Base-by-base conservation (phyloP, 1,284 basidiomycete species). In the Cutaneotrichosporon mucoides region DNA sequence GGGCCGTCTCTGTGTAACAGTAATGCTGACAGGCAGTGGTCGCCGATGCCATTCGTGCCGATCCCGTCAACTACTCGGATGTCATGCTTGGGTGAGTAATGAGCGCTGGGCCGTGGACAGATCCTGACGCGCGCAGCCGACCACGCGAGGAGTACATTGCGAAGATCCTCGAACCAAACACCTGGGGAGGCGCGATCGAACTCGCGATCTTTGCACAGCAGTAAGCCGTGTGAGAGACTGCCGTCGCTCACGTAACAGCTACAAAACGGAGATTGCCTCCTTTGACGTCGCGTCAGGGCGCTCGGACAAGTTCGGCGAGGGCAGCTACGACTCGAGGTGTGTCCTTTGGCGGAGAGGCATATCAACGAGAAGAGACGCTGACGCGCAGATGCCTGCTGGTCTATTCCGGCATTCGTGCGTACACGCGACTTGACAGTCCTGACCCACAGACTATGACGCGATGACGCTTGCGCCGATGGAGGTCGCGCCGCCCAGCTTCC, bases 141-240 rank as follows among this genome's bases (percentile, higher is more conserved):
- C 79, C 88, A 4, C 84, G 86, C 6, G 82, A 86, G 12, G 82
- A 85, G 50, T 97, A 97, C 74, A 88, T 92, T 65, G 68, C 81
- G 5, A 88, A 87, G 5, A 96, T 97, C 61, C 80, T 86, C 46
- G 87, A 87, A 51, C 85, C 89, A 1, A 79, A 84, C 1, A 85
- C 88, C 0, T 97, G 93, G 93, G 93, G 93, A 46, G 94, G 93
- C 12, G 93, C 93, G 2, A 95, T 96, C 70, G 90, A 93, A 71
- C 84, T 94, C 11, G 80, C 86, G 3, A 86, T 95, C 65, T 86
- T 96, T 60, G 86, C 92, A 1, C 79, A 84, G 10, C 85, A 92
- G 75, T 75, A 42, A 57, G 74, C 63, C 37, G 15, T 15, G 24
- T 47, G 46, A n/a, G 35, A 3, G 48, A 16, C 42, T 34, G 47